Conservation (phyloP, 306 rosid species). For the Castanea mollissima region DNA sequence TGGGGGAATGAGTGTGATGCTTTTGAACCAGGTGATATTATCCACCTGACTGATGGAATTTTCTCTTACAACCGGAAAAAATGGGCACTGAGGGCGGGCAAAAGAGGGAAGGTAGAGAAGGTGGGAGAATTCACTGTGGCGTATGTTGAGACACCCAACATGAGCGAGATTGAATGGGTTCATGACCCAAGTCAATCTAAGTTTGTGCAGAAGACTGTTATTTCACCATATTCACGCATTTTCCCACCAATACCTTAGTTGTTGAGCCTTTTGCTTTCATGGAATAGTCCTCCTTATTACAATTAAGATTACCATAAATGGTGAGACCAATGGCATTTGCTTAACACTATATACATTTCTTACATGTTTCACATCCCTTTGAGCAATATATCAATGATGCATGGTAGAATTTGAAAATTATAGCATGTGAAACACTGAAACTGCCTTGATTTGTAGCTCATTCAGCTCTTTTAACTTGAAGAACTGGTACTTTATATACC, state of each 20-base stretch:
- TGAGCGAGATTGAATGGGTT: constrained; percentile 85
- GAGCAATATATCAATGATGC: neutral
- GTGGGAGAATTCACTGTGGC: constrained; percentile 72
- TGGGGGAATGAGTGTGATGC: constrained; percentile 78
- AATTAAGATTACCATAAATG: neutral
- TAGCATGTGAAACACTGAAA: neutral
- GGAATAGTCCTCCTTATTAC: neutral
- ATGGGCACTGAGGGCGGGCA: constrained; percentile 66
- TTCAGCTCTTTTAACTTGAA: neutral
- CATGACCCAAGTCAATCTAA: constrained; percentile 42
- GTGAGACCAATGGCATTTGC: too few relatives aligned
- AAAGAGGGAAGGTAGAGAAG: constrained; percentile 69
- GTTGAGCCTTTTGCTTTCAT: neutral
- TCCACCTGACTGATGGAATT: constrained; percentile 42
- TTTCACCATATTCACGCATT: constrained; percentile 54
- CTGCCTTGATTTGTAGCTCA: neutral
- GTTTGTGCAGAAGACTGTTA: constrained; percentile 45
- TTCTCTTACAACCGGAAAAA: constrained; percentile 58
- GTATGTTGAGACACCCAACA: constrained; percentile 68
- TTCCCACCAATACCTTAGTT: constrained; percentile 45
- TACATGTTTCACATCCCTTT: neutral
- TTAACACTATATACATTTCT: neutral
- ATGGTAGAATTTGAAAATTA: neutral
- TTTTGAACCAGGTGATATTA: constrained; percentile 51
- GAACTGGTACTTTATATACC: neutral